A percentile compares a stretch with the other conserved stretches of the same genome.
Conservation (phyloP, 495 filamentous ascomycete species). For the Immersiella caudata region DNA sequence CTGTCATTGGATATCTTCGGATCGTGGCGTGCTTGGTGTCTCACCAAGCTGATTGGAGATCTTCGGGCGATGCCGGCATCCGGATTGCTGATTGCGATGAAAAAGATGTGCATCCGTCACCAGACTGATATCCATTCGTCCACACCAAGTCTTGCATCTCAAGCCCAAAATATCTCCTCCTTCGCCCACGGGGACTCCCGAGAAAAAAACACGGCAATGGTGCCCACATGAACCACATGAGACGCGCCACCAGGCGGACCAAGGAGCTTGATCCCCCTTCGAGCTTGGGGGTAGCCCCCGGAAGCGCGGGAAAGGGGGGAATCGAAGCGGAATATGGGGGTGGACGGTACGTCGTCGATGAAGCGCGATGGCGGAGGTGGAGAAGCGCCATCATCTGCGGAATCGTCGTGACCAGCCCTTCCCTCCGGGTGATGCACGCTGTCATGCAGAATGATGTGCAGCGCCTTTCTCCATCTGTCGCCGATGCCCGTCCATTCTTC, state of each 20-base stretch:
- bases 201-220: slow-evolving; percentile 13
- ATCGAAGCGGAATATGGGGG: slow-evolving; percentile 13
- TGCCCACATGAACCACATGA: slow-evolving; percentile 3
- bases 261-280: slow-evolving; percentile 16
- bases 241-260: slow-evolving; percentile 10
- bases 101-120: too few relatives aligned
- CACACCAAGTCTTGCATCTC: neutral
- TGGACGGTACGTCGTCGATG: slow-evolving; percentile 14
- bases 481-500: too few relatives aligned
- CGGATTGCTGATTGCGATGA: too few relatives aligned
- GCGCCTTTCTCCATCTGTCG: too few relatives aligned
- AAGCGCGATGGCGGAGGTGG: slow-evolving; percentile 12
- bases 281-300: neutral
- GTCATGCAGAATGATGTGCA: too few relatives aligned
- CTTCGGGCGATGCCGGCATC: too few relatives aligned
- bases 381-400: slow-evolving; percentile 16
- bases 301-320: neutral
- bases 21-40: too few relatives aligned
- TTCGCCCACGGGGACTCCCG: slow-evolving; percentile 11
- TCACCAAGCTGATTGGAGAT: too few relatives aligned
- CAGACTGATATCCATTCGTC: too few relatives aligned
- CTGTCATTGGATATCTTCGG: too few relatives aligned
- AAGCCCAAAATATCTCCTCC: slow-evolving; percentile 17
- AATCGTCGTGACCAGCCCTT: slow-evolving; percentile 13
- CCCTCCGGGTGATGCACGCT: neutral